These are phyloP conservation scores for Ascosphaera acerosa DNA, from an alignment of 2,329 filamentous ascomycete genomes.

Conservation along the genomic window DNA sequence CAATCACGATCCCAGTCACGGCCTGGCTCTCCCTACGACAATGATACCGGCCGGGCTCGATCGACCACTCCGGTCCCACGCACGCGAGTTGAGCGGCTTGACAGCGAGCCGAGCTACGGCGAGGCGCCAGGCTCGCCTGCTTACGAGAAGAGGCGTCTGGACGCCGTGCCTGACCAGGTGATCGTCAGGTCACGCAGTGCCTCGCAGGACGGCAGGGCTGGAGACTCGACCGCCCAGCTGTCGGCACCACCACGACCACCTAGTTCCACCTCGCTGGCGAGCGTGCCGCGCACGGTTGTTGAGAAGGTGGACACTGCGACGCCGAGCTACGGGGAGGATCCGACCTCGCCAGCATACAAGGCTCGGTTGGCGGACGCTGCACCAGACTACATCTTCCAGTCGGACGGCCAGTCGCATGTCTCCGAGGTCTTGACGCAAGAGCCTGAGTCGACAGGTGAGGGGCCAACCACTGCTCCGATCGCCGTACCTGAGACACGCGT, in stretches of 20 bases:
- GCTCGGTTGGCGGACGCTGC: constrained; percentile 31
- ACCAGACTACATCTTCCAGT: constrained; percentile 30
- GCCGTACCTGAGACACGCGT: constrained; percentile 20
- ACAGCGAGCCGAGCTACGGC: constrained; percentile 31
- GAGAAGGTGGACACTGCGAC: constrained; percentile 32
- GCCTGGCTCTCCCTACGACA: too few species aligned
- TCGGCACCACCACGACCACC: constrained; percentile 19
- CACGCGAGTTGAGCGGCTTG: constrained; percentile 37
- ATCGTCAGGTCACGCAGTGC: constrained; percentile 18
- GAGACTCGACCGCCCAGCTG: constrained; percentile 19
- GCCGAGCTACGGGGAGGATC: constrained; percentile 34
- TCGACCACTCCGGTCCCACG: constrained; percentile 29
- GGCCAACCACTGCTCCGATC: not conserved
- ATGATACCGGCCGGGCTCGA: too few species aligned
- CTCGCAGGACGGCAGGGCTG: not conserved
- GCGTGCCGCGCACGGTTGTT: constrained; percentile 33
- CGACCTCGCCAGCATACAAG: constrained; percentile 32
- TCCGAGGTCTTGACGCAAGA: constrained; percentile 1
- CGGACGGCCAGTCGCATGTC: constrained; percentile 13
- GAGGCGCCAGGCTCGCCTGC: constrained; percentile 36
- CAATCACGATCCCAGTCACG: too few species aligned
- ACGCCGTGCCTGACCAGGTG: constrained; percentile 38
- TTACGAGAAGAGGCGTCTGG: constrained; percentile 30
- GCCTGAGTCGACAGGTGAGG: constrained; percentile 6
- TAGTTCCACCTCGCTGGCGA: constrained; percentile 19